Evolutionary conservation across 108 stramenopile genomes (phyloP), one percentile per base, ranked within the genome.

Genomic region (Aurantiochytrium sp.): DNA sequence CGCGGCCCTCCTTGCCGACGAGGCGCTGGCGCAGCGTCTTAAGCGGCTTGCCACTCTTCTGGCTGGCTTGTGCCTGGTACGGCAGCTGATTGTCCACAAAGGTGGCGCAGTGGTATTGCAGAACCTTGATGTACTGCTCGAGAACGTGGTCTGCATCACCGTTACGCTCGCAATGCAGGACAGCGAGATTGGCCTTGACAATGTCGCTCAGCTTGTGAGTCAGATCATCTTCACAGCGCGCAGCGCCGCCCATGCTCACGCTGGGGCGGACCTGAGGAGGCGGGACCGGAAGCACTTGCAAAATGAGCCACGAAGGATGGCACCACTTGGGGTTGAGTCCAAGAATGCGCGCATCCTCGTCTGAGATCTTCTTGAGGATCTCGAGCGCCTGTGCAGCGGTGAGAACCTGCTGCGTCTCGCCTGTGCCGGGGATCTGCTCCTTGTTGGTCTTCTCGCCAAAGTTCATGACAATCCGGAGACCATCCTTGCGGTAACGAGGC

Each of bases 1-100:
- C 96, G 44, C 99, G 96, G n/a, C 99, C 99, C 90, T 98, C 97
- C 93, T 99, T 99, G 19, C 98, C 97, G 88, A 97, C 97, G n/a
- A 99, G 93, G 18, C 99, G 91, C 89, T 97, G 96, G 28, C 95
- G 92, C 55, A 99, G 91, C 43, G 99, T 98, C 92, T 99, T 99
- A 72, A 99, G 95, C 12, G 97, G 97, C 71, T 97, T 96, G n/a
- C 99, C 99, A 87, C 94, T 95, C 58, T 96, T 94, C 88, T 99
- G 98, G 16, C 95, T 97, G 72, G 97, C 96, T 90, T 98, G 97
- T n/a, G 91, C 73, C 94, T 96, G 95, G 51, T 96, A 96, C 18
- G 95, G 91, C 64, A 97, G 73, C 89, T 97, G 96, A 91, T 99
- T 99, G 93, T 99, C 96, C 93, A 98, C 95, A 88, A 98, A 94